Base-by-base conservation (phyloP, 139 green algal genomes). In the Chlamydomonas urium region DNA sequence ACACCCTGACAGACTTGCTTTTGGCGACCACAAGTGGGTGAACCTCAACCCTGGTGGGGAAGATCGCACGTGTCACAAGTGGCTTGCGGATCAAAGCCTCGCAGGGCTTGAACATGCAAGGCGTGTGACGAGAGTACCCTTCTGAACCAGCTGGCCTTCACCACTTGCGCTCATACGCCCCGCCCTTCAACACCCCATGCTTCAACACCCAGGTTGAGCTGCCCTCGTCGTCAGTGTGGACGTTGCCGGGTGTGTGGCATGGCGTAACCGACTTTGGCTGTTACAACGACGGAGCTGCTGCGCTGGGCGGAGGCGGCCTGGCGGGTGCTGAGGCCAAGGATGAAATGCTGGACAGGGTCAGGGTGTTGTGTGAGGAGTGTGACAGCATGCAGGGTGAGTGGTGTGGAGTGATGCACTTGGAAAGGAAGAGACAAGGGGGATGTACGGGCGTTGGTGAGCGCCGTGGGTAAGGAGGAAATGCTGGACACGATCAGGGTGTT, bases 321-420 rank as follows among this genome's bases (percentile, higher is more conserved):
- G 37, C 26, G 23, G 68, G 34, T 24, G 60, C 47, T 5, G 78
- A 81, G 6, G 65, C 63, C 4, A 50, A 74, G 31, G 88, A 93
- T 59, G 78, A 77, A 26, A 66, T 75, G 24, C 31, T 71, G 47
- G 88, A 93, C 10, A 36, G 63, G 2, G 34, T 91, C 29, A 72
- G 85, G 24, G 72, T 73, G 37, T 77, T 89, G 65, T 81, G 63
- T 6, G 88, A 93, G 75, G 75, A 79, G 23, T 84, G 78, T 50
- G 85, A 93, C 69, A 73, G 60, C 26, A 66, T 93, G 34, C 77
- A 85, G 73, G 82, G 81, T 86, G 42, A 0, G 63, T 10, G 42
- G 14, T 2, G 60, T 34, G 35, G 56, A 14, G 53, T n/a, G 34
- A 59, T 35, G 38, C 24, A 17, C 36, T 19, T 21, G 31, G 71